A percentile compares a stretch with the other conserved stretches of the same genome.
Conservation (phyloP, 495 filamentous ascomycete genomes). For the Talaromyces ruber region DNA sequence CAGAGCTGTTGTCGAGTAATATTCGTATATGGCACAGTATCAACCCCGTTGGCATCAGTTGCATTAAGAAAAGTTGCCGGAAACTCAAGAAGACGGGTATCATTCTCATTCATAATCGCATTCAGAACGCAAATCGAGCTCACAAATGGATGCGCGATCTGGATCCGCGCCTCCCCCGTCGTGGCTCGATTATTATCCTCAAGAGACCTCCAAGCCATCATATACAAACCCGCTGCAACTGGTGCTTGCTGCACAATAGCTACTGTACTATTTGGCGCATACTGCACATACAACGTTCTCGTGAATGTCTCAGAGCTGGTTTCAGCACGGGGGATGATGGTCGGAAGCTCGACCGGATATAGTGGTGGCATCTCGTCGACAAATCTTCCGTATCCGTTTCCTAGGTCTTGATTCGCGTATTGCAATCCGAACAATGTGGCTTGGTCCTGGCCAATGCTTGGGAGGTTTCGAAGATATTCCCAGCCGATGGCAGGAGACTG, state of each 20-base stretch:
- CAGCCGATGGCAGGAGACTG: constrained; percentile 3
- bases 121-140: constrained; percentile 1
- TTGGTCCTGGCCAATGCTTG: neutral
- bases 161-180: neutral
- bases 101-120: neutral
- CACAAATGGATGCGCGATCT: constrained; percentile 1
- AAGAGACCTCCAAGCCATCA: neutral
- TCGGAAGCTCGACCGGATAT: neutral
- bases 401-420: neutral
- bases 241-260: neutral
- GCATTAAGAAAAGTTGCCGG: neutral
- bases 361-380: neutral
- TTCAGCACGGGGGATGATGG: neutral
- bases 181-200: neutral
- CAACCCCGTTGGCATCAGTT: neutral
- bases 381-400: neutral
- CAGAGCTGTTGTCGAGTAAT: neutral
- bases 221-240: neutral
- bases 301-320: neutral
- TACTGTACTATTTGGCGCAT: neutral
- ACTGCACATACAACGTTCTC: neutral
- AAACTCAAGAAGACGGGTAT: neutral
- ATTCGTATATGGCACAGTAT: neutral
- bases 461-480: constrained; percentile 1
- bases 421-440: neutral